Conservation (phyloP, 495 filamentous ascomycete species). For the Pseudomonodictys pantanalensis region DNA sequence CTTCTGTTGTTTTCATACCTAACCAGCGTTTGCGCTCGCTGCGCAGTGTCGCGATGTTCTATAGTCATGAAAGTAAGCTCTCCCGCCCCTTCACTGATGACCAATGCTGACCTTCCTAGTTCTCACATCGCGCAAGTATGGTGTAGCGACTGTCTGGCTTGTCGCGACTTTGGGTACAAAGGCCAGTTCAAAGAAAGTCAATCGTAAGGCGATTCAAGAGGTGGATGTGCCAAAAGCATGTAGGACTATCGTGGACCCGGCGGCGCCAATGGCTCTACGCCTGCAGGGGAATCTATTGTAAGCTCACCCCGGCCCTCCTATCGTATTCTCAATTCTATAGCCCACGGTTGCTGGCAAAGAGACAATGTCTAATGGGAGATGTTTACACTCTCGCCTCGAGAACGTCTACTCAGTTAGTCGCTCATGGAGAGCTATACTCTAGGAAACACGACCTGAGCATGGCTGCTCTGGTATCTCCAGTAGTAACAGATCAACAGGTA, state of each 20-base stretch:
- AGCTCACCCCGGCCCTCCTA: conserved; percentile 23
- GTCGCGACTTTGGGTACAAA: conserved; percentile 84
- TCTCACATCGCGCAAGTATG: conserved; percentile 81
- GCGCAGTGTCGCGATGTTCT: conserved; percentile 66
- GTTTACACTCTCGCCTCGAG: too few species aligned
- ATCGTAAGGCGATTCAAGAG: conserved; percentile 80
- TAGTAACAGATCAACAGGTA: conserved; percentile 50
- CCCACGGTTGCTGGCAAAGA: too few species aligned
- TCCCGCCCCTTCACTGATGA: conserved; percentile 1
- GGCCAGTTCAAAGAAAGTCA: conserved; percentile 69
- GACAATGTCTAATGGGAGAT: too few species aligned
- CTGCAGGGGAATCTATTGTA: conserved; percentile 86
- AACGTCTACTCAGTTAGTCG: too few species aligned
- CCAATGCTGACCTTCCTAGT: conserved; percentile 52
- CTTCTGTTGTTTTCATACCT: background rate
- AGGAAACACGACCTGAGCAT: too few species aligned
- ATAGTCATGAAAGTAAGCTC: conserved; percentile 80
- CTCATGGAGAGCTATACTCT: too few species aligned
- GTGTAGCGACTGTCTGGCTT: conserved; percentile 93
- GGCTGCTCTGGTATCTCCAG: background rate
- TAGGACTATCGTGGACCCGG: conserved; percentile 76
- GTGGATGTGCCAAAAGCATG: conserved; percentile 87
- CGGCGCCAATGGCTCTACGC: conserved; percentile 84
- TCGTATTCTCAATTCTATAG: too few species aligned
- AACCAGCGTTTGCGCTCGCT: conserved; percentile 1